Evolutionary conservation across 345 rosid species (phyloP), one percentile per base, ranked within the genome.

Genomic region (Mercurialis annua): DNA sequence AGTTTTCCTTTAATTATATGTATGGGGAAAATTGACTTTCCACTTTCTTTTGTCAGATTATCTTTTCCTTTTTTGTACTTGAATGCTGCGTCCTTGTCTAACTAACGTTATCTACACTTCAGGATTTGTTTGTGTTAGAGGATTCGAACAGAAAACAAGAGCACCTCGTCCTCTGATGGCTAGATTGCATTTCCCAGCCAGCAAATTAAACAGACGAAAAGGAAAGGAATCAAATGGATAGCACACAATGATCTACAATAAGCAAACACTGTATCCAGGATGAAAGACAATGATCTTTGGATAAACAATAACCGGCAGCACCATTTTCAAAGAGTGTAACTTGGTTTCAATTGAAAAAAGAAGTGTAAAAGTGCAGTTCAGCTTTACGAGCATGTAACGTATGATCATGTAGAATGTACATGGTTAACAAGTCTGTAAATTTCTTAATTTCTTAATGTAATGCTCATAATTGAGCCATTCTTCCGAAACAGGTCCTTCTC

Each of bases 91-190:
- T n/a, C n/a, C 6, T 67, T 53, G 2, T 17, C 27, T 74, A 3
- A n/a, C 14, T 65, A 8, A 9, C 12, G 4, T 7, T 40, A 23
- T 8, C 10, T 46, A 16, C 55, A 51, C 40, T 60, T 23, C 36
- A 92, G 96, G 98, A 47, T 89, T 82, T 71, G 92, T 90, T 60
- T 93, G 98, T 68, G 96, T 90, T 42, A 85, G 97, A 65, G 97
- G 96, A 15, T 93, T 93, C 76, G 94, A 93, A 58, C 89, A 75
- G 53, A 82, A 81, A 73, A 73, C 83, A 46, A 70, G 94, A 70
- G 96, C 97, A 62, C 98, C 97, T 5, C 92, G 97, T 34, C 98
- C 98, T 26, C 83, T 93, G 26, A 79, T 74, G 64, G 86, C 84
- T 52, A 85, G 98, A 70, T 70, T 93, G 72, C 98, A 93, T 81